Evolutionary conservation across 441 rosid species (phyloP), one percentile per base, ranked within the genome.

Genomic region (Populus hybrid): DNA sequence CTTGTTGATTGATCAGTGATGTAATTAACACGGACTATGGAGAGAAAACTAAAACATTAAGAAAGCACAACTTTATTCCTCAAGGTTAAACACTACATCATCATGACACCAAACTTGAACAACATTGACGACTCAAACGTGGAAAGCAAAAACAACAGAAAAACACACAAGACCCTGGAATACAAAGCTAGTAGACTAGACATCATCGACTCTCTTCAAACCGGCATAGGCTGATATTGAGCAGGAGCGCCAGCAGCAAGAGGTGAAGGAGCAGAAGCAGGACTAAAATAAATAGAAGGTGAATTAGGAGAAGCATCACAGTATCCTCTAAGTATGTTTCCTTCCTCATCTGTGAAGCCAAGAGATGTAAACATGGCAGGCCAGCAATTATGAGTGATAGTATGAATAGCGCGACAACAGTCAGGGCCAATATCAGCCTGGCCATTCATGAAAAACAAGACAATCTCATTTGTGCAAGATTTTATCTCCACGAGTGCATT

Each of bases 321-420:
- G 50, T 89, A 91, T 24, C 92, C 95, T 77, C 89, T 85, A 3
- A 91, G 86, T 45, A 88, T 80, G 63, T 87, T 83, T 14, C 87
- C 87, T 79, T 91, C 90, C 77, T 87, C 86, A 10, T 86, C 72
- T 6, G 90, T 85, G 70, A 92, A 89, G 14, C 95, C 95, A 2
- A 91, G 84, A 9, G 89, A 80, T 35, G 79, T 79, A 26, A 88
- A 81, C 88, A 91, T 80, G 42, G 86, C 78, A 29, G 97, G 91
- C 97, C 93, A 92, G 82, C 93, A 87, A 9, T 80, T 83, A 3
- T 73, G 80, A 29, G 90, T 84, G n/a, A 89, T 80, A 14, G 78
- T 84, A 40, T 64, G 68, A 40, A 93, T 88, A 12, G 90, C 91
- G 9, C 67, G 75, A 75, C 97, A 90, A 59, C 90, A 90, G 1